Evolutionary conservation across 1,284 basidiomycete species (phyloP).

Genomic region (Lentinula novae-zelandiae): DNA sequence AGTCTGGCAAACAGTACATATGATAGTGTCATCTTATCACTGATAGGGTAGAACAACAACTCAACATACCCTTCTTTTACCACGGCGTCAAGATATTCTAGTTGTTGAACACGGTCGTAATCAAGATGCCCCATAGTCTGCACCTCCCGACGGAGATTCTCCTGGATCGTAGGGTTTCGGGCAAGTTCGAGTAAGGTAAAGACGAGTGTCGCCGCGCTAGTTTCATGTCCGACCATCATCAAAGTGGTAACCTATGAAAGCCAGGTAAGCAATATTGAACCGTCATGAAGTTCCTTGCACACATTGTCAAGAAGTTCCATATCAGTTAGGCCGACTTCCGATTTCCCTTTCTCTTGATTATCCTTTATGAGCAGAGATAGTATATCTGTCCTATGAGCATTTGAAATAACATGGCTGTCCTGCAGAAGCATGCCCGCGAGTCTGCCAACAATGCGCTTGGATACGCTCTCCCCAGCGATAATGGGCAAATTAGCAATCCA

Average conservation of each 20-base stretch:
- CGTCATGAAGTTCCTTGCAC: not conserved
- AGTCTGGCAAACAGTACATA: conserved; percentile 22
- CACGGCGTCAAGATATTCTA: conserved; percentile 24
- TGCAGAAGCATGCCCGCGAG: conserved; percentile 22
- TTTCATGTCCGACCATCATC: conserved; percentile 32
- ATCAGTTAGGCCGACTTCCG: conserved; percentile 17
- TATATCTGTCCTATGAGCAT: conserved; percentile 20
- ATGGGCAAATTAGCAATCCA: conserved; percentile 25
- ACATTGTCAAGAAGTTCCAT: conserved; percentile 26
- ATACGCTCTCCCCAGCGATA: conserved; percentile 27
- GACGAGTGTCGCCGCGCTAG: conserved; percentile 32
- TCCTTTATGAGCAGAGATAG: conserved; percentile 22
- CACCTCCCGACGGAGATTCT: conserved; percentile 22
- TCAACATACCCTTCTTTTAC: conserved; percentile 23
- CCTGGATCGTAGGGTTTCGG: conserved; percentile 23
- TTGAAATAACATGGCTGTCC: not conserved
- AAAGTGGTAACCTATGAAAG: conserved; percentile 22
- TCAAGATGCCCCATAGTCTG: conserved; percentile 16
- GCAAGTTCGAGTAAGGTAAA: conserved; percentile 35
- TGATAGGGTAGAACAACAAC: not conserved
- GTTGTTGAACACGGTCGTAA: conserved; percentile 19
- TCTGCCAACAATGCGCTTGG: conserved; percentile 25
- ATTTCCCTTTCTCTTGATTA: conserved; percentile 8
- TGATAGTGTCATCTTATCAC: not conserved
- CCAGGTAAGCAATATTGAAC: not conserved